Percentiles rank a stretch among this genome's conserved stretches.
These are phyloP conservation scores for Fusarium cyanostomum DNA, from an alignment of 2,329 filamentous ascomycete genomes.

Conservation along the genomic window DNA sequence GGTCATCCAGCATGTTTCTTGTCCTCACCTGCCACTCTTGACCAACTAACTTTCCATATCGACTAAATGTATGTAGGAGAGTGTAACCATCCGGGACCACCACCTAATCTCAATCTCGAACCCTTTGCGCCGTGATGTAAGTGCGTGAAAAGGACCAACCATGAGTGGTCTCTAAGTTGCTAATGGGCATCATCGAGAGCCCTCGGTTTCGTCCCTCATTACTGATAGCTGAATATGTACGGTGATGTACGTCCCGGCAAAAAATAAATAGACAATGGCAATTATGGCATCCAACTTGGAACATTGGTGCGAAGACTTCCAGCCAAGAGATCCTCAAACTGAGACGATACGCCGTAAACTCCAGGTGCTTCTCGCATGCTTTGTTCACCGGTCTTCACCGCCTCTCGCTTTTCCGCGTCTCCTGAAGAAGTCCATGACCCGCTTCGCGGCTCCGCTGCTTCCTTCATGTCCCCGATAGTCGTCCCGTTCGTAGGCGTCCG, in stretches of 20 bases:
- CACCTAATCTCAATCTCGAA: constrained; percentile 39
- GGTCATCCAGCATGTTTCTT: constrained; percentile 34
- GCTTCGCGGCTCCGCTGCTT: constrained; percentile 85
- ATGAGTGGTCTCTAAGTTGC: constrained; percentile 33
- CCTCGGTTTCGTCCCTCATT: constrained; percentile 42
- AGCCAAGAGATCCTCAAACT: constrained; percentile 38
- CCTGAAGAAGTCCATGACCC: constrained; percentile 99
- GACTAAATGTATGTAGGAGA: constrained; percentile 40
- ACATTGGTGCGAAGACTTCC: constrained; percentile 36
- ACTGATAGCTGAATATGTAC: constrained; percentile 37
- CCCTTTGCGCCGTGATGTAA: constrained; percentile 41
- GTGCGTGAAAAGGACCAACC: constrained; percentile 30
- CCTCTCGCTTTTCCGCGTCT: constrained; percentile 81
- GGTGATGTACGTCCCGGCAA: constrained; percentile 37
- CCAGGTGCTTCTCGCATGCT: constrained; percentile 30
- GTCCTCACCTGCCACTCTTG: constrained; percentile 24
- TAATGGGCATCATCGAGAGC: constrained; percentile 34
- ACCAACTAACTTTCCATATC: constrained; percentile 38
- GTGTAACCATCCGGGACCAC: constrained; percentile 38
- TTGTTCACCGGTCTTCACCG: constrained; percentile 61
- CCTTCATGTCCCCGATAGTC: constrained; percentile 75
- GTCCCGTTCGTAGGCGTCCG: constrained; percentile 85
- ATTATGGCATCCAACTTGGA: constrained; percentile 43
- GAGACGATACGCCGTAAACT: constrained; percentile 38
- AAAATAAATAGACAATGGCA: constrained; percentile 38